Conservation (phyloP, 169 alveolate genomes). For the Plasmodium adleri region DNA sequence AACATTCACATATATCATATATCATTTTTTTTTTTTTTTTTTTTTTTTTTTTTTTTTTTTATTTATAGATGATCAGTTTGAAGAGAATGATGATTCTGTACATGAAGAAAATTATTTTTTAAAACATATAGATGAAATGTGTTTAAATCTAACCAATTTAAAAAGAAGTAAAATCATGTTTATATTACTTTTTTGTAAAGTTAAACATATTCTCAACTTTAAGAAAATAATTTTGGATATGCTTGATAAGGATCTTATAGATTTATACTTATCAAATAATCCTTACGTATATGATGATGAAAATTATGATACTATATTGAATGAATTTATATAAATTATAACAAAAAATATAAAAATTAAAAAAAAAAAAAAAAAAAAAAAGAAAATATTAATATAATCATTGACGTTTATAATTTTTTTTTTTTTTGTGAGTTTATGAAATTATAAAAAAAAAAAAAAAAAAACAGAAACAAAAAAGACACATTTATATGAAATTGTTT, state of each 20-base stretch:
- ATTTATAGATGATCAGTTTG: slow-evolving; percentile 2
- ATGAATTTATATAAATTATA: slow-evolving; percentile 41
- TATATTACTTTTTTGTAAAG: slow-evolving; percentile 59
- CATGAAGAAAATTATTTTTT: slow-evolving; percentile 49
- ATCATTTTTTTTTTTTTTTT: slow-evolving; percentile 23
- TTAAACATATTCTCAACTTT: slow-evolving; percentile 45
- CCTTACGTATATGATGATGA: slow-evolving; percentile 55
- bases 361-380: too few species aligned
- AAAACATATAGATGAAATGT: slow-evolving; percentile 42
- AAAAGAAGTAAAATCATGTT: slow-evolving; percentile 51
- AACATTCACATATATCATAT: not conserved
- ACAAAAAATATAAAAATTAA: too few species aligned
- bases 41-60: slow-evolving; percentile 21
- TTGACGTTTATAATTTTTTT: too few species aligned
- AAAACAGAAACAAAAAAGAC: too few species aligned
- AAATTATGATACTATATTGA: slow-evolving; percentile 60
- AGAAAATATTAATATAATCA: too few species aligned
- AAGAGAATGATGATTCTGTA: slow-evolving; percentile 1
- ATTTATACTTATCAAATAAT: slow-evolving; percentile 38
- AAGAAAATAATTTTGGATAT: slow-evolving; percentile 55
- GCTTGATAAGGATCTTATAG: slow-evolving; percentile 13
- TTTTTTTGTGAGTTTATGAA: too few species aligned
- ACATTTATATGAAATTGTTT: too few species aligned
- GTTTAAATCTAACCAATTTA: slow-evolving; percentile 17
- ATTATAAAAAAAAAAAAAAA: too few species aligned